Conservation (phyloP, 108 stramenopile genomes). For the Cyclotella baltica region DNA sequence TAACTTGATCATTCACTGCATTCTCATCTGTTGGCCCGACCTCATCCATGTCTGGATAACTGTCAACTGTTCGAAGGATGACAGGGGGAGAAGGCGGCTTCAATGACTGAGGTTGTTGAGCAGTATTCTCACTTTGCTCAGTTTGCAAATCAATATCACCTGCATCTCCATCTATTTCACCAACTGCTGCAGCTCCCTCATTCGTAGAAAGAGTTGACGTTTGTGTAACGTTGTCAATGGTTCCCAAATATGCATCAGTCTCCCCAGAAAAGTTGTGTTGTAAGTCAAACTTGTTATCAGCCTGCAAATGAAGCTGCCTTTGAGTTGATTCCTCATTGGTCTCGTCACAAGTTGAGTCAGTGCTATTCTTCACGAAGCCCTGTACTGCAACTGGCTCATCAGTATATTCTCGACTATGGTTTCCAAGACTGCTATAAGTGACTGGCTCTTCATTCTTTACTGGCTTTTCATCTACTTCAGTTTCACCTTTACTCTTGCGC, state of each 20-base stretch:
- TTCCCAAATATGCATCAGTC: background rate
- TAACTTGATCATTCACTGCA: background rate
- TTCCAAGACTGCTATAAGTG: background rate
- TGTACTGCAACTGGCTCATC: background rate
- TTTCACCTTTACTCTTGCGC: background rate
- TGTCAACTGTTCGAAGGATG: background rate
- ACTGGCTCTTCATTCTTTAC: background rate
- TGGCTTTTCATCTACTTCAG: background rate
- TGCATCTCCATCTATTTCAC: background rate
- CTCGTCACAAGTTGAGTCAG: background rate
- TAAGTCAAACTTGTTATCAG: background rate
- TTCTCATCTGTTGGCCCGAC: background rate
- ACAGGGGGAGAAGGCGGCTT: constrained; percentile 15
- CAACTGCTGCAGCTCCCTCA: background rate
- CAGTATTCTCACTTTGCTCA: background rate
- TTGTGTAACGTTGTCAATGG: too few species aligned
- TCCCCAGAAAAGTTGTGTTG: too few species aligned
- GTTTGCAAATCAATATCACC: background rate
- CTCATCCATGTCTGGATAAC: constrained; percentile 2
- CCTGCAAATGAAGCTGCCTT: background rate
- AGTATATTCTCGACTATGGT: background rate
- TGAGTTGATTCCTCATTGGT: background rate
- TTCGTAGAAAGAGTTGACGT: too few species aligned
- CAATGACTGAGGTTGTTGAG: background rate
- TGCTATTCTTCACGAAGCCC: constrained; percentile 2